These are phyloP conservation scores for Quaeritorhiza haematococci DNA, from an alignment of 371 early-diverging fungal species.

Conservation along the genomic window DNA sequence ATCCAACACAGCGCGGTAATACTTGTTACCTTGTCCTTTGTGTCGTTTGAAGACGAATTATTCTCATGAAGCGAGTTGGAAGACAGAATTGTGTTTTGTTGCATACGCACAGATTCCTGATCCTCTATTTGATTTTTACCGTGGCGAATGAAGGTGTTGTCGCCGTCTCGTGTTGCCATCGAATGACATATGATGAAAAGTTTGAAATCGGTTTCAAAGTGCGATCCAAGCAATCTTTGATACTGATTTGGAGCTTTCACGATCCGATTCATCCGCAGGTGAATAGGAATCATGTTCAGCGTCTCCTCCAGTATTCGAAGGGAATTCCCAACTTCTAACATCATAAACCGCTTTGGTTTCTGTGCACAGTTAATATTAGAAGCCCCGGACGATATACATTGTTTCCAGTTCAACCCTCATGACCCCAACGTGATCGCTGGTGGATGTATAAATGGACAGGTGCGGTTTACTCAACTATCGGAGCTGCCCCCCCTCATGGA, in stretches of 20 bases:
- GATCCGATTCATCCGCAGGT: constrained; percentile 68
- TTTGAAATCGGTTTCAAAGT: constrained; percentile 33
- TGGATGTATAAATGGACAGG: constrained; percentile 52
- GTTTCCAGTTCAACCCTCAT: constrained; percentile 45
- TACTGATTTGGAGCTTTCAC: constrained; percentile 53
- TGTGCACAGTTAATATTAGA: constrained; percentile 54
- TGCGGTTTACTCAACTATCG: background rate
- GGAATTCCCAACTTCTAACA: too few species aligned
- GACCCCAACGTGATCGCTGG: constrained; percentile 48
- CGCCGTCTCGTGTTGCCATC: constrained; percentile 46
- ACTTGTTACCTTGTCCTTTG: too few species aligned
- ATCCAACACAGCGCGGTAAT: constrained; percentile 41
- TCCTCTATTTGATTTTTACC: background rate
- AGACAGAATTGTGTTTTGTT: too few species aligned
- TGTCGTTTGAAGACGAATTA: too few species aligned
- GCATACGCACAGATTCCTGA: background rate
- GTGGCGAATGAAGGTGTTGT: constrained; percentile 28
- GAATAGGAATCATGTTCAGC: background rate
- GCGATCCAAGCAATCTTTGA: constrained; percentile 31
- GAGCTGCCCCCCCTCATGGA: background rate
- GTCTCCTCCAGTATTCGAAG: background rate
- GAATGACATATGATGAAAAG: constrained; percentile 43
- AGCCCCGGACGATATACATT: constrained; percentile 50
- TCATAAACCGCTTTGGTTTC: background rate
- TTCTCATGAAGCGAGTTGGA: background rate